Conservation (phyloP, 345 rosid species). For the Trapa bicornis region DNA sequence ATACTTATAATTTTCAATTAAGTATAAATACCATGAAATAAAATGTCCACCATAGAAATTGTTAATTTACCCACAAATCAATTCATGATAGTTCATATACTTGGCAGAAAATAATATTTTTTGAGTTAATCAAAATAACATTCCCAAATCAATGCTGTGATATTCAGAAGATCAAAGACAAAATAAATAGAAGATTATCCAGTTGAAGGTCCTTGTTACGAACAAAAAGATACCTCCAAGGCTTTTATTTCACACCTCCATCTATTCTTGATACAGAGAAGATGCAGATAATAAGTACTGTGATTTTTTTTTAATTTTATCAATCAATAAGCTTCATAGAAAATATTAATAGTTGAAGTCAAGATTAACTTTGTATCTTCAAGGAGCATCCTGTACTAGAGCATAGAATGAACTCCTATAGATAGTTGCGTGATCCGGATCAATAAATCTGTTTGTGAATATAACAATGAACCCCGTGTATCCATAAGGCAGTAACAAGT, state of each 20-base stretch:
- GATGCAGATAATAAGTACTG: neutral
- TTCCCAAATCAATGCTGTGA: neutral
- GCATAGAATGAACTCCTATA: neutral
- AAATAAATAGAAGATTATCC: neutral
- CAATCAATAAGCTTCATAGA: neutral
- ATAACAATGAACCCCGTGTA: neutral
- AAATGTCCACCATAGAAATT: neutral
- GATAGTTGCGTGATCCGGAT: neutral
- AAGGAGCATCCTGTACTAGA: neutral
- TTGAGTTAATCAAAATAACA: neutral
- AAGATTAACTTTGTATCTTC: neutral
- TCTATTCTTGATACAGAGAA: neutral
- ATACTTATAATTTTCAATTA: neutral
- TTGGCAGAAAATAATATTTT: neutral
- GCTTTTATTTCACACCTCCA: neutral
- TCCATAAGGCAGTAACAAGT: conserved; percentile 2
- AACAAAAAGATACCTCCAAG: neutral
- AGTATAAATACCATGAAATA: neutral
- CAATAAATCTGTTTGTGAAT: neutral
- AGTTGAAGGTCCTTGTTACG: neutral
- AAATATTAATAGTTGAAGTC: neutral
- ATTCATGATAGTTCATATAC: neutral
- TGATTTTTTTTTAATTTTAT: neutral
- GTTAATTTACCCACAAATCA: neutral
- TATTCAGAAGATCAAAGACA: neutral